Conservation (phyloP, 371 early-diverging fungal genomes). For the Apophysomyces trapeziformis region DNA sequence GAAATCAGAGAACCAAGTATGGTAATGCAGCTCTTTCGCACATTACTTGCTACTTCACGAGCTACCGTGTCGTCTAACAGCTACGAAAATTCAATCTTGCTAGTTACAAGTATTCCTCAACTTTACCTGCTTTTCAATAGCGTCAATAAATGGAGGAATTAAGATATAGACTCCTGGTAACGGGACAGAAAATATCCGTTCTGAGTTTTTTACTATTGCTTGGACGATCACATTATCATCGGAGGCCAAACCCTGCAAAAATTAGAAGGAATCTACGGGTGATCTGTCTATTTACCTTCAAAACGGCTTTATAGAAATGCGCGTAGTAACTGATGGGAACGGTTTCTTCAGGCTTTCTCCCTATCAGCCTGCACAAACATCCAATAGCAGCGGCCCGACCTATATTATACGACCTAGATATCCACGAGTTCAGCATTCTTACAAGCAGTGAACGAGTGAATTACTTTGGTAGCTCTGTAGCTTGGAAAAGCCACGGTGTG, state of each 20-base stretch:
- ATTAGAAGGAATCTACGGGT: background rate
- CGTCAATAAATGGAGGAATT: slow-evolving; percentile 67
- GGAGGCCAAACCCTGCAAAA: slow-evolving; percentile 58
- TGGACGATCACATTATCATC: slow-evolving; percentile 57
- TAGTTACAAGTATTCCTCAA: background rate
- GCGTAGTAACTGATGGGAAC: slow-evolving; percentile 60
- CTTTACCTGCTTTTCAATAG: slow-evolving; percentile 60
- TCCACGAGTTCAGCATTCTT: background rate
- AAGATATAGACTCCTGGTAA: slow-evolving; percentile 73
- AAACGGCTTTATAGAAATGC: slow-evolving; percentile 69
- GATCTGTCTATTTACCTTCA: slow-evolving; percentile 46
- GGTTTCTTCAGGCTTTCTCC: slow-evolving; percentile 66
- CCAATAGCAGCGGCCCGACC: slow-evolving; percentile 70
- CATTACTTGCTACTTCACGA: slow-evolving; percentile 26
- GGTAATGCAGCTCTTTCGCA: slow-evolving; percentile 46
- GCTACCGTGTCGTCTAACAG: slow-evolving; percentile 29
- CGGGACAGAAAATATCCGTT: slow-evolving; percentile 62
- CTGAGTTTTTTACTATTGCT: slow-evolving; percentile 69
- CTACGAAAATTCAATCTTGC: slow-evolving; percentile 13
- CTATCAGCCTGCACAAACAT: slow-evolving; percentile 77
- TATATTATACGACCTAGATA: slow-evolving; percentile 50
- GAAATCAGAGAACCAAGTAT: slow-evolving; percentile 49
- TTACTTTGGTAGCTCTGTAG: slow-evolving; percentile 62
- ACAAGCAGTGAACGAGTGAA: slow-evolving; percentile 3
- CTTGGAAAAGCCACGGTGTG: slow-evolving; percentile 70